Evolutionary conservation across 192 early-diverging fungal species (phyloP).

Genomic region (Backusella circina): DNA sequence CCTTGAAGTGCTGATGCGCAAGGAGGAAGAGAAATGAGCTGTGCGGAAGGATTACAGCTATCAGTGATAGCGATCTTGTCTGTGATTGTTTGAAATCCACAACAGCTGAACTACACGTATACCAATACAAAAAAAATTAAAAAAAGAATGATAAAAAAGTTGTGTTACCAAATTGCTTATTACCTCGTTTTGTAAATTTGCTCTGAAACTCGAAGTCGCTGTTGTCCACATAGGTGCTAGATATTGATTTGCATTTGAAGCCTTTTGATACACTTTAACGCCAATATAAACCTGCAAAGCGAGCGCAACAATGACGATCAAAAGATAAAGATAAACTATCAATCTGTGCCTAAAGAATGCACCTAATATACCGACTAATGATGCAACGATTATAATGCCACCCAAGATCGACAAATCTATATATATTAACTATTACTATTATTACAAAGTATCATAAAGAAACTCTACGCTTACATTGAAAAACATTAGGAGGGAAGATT

Average conservation of each 20-base stretch:
- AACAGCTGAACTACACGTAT: slow-evolving; percentile 13
- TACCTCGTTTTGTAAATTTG: slow-evolving; percentile 20
- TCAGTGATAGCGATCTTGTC: slow-evolving; percentile 10
- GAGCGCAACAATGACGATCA: slow-evolving; percentile 14
- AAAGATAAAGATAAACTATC: slow-evolving; percentile 15
- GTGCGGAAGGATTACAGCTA: not conserved
- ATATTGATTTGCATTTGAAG: slow-evolving; percentile 8
- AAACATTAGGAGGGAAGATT: slow-evolving; percentile 13
- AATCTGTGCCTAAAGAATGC: slow-evolving; percentile 7
- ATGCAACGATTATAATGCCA: slow-evolving; percentile 12
- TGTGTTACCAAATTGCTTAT: not conserved
- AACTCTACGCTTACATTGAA: slow-evolving; percentile 14
- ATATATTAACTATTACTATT: not conserved
- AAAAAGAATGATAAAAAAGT: not conserved
- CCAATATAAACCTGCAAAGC: slow-evolving; percentile 16
- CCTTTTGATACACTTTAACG: slow-evolving; percentile 16
- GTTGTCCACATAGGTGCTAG: slow-evolving; percentile 2
- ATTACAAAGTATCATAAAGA: not conserved
- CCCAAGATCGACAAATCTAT: slow-evolving; percentile 12
- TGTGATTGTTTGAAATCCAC: slow-evolving; percentile 13
- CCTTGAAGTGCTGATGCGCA: not conserved
- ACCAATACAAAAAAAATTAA: not conserved
- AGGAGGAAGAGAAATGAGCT: not conserved
- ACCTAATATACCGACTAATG: slow-evolving; percentile 15
- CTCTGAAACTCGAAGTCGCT: slow-evolving; percentile 1